Evolutionary conservation across 805 yeast species (phyloP).

Genomic region (Pichia thaimueangensis): DNA sequence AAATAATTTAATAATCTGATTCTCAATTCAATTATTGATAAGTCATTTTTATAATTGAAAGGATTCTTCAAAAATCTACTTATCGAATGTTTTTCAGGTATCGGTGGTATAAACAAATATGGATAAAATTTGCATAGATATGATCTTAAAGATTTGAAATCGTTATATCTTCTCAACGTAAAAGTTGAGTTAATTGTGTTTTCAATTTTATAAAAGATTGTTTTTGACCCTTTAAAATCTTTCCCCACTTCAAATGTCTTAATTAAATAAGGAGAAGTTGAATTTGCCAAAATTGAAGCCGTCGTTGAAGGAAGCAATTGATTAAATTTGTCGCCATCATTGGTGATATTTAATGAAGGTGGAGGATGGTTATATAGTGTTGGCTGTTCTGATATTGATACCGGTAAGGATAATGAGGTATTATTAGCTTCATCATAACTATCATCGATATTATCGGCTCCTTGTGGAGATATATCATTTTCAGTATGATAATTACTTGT

Average conservation of each 20-base stretch:
- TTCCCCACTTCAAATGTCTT: constrained; percentile 19
- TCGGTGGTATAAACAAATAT: constrained; percentile 85
- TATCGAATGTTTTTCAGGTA: constrained; percentile 77
- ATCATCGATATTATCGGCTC: background rate
- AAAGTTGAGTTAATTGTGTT: constrained; percentile 7
- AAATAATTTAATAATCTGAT: constrained; percentile 40
- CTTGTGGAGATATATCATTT: background rate
- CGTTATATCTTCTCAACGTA: constrained; percentile 78
- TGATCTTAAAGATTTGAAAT: constrained; percentile 76
- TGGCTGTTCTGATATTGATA: constrained; percentile 4
- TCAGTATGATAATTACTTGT: too few relatives aligned
- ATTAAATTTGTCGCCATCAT: too few relatives aligned
- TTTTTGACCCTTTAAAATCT: constrained; percentile 26
- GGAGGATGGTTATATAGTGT: background rate
- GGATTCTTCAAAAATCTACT: constrained; percentile 30
- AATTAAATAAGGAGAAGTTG: constrained; percentile 8
- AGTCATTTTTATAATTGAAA: constrained; percentile 27
- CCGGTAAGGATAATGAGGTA: background rate
- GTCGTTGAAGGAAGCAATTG: background rate
- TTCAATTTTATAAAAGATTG: constrained; percentile 28
- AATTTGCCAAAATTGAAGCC: too few relatives aligned
- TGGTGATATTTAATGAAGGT: background rate
- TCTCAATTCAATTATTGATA: constrained; percentile 39
- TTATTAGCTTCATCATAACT: background rate
- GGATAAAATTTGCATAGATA: constrained; percentile 71